A percentile compares a stretch with the other conserved stretches of the same genome.
These are phyloP conservation scores for Fusarium tupiense DNA, from an alignment of 2,329 filamentous ascomycete species.

Conservation along the genomic window DNA sequence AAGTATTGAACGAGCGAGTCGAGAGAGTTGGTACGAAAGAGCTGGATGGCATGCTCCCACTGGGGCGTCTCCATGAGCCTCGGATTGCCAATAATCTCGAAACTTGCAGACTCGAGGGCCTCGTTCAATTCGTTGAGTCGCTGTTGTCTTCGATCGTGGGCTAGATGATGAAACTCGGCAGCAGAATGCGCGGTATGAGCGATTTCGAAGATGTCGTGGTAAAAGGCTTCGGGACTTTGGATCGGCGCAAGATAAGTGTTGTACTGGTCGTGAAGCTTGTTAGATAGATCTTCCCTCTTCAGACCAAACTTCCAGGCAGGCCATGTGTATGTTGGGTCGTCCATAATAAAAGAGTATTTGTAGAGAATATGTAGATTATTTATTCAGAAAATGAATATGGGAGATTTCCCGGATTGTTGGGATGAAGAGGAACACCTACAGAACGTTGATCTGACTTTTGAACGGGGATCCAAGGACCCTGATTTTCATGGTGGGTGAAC, in stretches of 20 bases:
- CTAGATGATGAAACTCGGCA: constrained; percentile 61
- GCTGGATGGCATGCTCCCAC: constrained; percentile 64
- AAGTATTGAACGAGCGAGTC: constrained; percentile 67
- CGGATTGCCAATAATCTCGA: constrained; percentile 66
- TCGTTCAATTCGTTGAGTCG: constrained; percentile 63
- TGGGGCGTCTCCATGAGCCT: constrained; percentile 63
- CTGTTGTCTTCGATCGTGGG: constrained; percentile 60
- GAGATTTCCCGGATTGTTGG: not conserved
- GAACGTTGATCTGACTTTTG: not conserved
- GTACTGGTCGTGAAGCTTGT: constrained; percentile 64
- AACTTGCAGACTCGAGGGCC: constrained; percentile 62
- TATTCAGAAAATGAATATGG: fast-evolving
- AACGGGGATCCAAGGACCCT: not conserved
- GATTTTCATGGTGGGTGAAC: not conserved
- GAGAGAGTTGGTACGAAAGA: constrained; percentile 65
- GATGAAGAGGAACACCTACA: not conserved
- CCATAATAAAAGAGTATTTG: constrained; percentile 50
- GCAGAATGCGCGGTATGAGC: constrained; percentile 56
- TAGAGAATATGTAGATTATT: fast-evolving
- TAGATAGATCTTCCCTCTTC: constrained; percentile 64
- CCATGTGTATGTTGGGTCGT: constrained; percentile 61
- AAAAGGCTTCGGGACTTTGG: constrained; percentile 66
- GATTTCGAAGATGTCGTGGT: constrained; percentile 67
- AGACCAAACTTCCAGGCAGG: constrained; percentile 69
- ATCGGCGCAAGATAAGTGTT: constrained; percentile 64